A percentile compares a stretch with the other conserved stretches of the same genome.
phyloP scores from a whole-genome alignment of 2,329 filamentous ascomycete genomes.

The Fusarium redolens region DNA sequence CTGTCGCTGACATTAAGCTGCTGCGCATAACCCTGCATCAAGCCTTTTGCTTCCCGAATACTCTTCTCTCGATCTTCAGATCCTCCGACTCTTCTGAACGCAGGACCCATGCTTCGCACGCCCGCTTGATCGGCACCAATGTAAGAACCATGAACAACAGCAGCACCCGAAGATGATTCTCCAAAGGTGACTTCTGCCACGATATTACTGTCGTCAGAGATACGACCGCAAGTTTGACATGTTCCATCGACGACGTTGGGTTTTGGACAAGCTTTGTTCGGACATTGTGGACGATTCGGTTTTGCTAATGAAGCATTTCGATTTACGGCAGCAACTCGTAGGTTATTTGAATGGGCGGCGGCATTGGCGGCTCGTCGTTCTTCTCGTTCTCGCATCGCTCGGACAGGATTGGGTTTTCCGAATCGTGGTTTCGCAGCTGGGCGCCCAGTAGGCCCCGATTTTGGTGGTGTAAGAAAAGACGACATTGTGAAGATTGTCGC shows the following conservation, averaged over 20 bases:
- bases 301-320: slow-evolving; percentile 48
- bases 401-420: slow-evolving; percentile 59
- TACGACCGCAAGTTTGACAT: slow-evolving; percentile 86
- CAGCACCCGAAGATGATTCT: slow-evolving; percentile 85
- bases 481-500: slow-evolving; percentile 54
- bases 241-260: slow-evolving; percentile 73
- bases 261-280: slow-evolving; percentile 69
- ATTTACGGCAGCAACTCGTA: slow-evolving; percentile 47
- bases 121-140: slow-evolving; percentile 88
- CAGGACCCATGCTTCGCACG: slow-evolving; percentile 74
- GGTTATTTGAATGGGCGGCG: slow-evolving; percentile 39
- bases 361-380: slow-evolving; percentile 56
- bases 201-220: slow-evolving; percentile 88
- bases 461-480: slow-evolving; percentile 58
- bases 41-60: slow-evolving; percentile 66
- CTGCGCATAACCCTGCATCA: slow-evolving; percentile 72
- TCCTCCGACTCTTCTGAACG: slow-evolving; percentile 69
- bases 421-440: slow-evolving; percentile 54
- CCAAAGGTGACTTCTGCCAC: slow-evolving; percentile 93
- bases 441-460: slow-evolving; percentile 46
- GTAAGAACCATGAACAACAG: slow-evolving; percentile 90
- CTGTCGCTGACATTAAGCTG: slow-evolving; percentile 70
- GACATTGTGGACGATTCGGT: slow-evolving; percentile 60
- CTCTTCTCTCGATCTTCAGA: slow-evolving; percentile 69
- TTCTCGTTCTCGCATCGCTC: slow-evolving; percentile 64